A percentile compares a stretch with the other conserved stretches of the same genome.
phyloP scores from a whole-genome alignment of 177 flowering plant species.

The Vitis hybrid region DNA sequence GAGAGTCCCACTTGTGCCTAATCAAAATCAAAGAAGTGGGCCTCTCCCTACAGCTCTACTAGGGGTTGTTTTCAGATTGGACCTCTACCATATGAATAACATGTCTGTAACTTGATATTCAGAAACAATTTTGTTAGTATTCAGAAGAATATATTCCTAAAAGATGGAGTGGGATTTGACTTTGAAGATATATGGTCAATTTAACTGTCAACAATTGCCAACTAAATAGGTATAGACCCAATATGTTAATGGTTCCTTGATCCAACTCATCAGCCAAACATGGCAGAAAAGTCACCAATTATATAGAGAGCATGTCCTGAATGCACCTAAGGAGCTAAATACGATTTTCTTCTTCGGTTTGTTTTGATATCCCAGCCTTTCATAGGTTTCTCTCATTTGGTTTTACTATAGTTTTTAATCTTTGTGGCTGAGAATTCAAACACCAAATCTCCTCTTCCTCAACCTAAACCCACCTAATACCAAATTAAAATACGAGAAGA shows the following conservation, averaged over 20 bases:
- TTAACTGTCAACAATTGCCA: slow-evolving; percentile 22
- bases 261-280: too few relatives aligned
- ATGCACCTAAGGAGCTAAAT: too few relatives aligned
- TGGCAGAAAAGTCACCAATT: too few relatives aligned
- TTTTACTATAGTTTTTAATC: background rate
- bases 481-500: slow-evolving; percentile 35
- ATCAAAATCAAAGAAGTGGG: slow-evolving; percentile 25
- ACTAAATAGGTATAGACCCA: slow-evolving; percentile 37
- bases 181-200: slow-evolving; percentile 26
- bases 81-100: slow-evolving; percentile 5
- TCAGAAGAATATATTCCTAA: background rate
- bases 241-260: slow-evolving; percentile 8
- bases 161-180: slow-evolving; percentile 29
- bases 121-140: background rate
- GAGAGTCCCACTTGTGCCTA: slow-evolving; percentile 25
- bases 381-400: background rate
- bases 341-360: too few relatives aligned
- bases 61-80: slow-evolving; percentile 12
- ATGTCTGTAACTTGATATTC: background rate
- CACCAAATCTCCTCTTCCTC: slow-evolving; percentile 8
- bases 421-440: background rate
- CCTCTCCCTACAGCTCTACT: slow-evolving; percentile 20
- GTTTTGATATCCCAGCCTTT: background rate
- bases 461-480: slow-evolving; percentile 64
- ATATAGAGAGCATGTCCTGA: too few relatives aligned